Conservation (phyloP, 2,329 filamentous ascomycete species). For the Pseudocercospora vitis region DNA sequence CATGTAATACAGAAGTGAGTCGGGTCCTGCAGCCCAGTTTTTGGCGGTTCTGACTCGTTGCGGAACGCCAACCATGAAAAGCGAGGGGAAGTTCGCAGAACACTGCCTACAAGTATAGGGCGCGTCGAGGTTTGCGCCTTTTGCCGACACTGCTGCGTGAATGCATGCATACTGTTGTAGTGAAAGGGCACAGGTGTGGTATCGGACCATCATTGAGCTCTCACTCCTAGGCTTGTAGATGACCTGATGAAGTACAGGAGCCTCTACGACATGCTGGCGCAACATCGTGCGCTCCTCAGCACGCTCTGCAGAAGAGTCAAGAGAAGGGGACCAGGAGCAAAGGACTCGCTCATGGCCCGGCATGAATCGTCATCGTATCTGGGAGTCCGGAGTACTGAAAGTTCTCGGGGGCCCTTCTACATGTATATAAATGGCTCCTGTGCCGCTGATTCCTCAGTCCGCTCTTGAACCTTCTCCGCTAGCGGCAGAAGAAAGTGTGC, state of each 20-base stretch:
- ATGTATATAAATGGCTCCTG: no score
- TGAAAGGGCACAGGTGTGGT: no score
- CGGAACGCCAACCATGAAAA: background rate
- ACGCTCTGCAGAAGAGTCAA: background rate
- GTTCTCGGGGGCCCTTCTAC: background rate
- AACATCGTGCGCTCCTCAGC: background rate
- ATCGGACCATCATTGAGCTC: background rate
- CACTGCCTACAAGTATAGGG: no score
- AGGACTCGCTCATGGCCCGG: background rate
- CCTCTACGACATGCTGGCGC: background rate
- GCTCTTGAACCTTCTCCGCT: background rate
- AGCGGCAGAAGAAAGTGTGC: background rate
- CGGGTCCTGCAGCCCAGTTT: background rate
- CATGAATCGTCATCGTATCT: background rate
- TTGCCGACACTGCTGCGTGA: background rate
- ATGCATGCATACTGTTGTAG: no score
- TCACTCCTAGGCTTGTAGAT: slow-evolving; percentile 3
- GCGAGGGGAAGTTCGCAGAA: no score
- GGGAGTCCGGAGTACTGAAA: background rate
- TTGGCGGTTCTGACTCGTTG: slow-evolving; percentile 2
- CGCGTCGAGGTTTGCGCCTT: background rate
- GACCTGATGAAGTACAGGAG: background rate
- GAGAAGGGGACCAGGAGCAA: no score
- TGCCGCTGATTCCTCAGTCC: no score
- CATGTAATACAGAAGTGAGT: background rate